Evolutionary conservation across 306 rosid genomes (phyloP).

Genomic region (Cucurbita moschata): DNA sequence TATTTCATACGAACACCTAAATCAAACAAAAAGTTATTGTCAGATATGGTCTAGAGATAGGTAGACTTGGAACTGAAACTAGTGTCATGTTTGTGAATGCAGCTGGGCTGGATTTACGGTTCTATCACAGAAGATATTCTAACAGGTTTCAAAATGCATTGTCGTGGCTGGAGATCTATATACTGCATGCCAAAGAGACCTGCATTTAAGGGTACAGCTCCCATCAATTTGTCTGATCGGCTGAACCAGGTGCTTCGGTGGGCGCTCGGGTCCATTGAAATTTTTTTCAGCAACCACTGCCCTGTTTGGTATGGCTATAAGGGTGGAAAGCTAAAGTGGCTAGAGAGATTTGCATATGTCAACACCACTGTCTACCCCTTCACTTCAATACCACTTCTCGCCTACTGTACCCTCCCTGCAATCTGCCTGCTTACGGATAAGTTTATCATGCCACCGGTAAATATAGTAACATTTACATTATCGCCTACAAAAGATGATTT

Average conservation of each 20-base stretch:
- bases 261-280: constrained; percentile 94
- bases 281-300: constrained; percentile 86
- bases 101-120: constrained; percentile 96
- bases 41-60: neutral
- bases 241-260: constrained; percentile 97
- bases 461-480: neutral
- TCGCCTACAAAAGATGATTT: neutral
- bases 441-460: constrained; percentile 97
- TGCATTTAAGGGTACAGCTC: constrained; percentile 98
- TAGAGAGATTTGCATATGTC: constrained; percentile 75
- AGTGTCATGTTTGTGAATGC: constrained; percentile 17
- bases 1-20: neutral
- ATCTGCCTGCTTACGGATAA: constrained; percentile 92
- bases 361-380: constrained; percentile 94
- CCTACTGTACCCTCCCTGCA: constrained; percentile 84
- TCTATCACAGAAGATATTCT: constrained; percentile 92
- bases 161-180: constrained; percentile 98
- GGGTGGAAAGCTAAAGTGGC: constrained; percentile 90
- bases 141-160: constrained; percentile 95
- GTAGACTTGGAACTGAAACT: neutral
- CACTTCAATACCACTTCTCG: constrained; percentile 85
- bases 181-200: constrained; percentile 76
- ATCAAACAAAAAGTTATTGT: neutral
- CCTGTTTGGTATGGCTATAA: constrained; percentile 86
- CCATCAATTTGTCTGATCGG: constrained; percentile 90